Evolutionary conservation across 306 rosid genomes (phyloP).

Genomic region (Vigna trinervia): DNA sequence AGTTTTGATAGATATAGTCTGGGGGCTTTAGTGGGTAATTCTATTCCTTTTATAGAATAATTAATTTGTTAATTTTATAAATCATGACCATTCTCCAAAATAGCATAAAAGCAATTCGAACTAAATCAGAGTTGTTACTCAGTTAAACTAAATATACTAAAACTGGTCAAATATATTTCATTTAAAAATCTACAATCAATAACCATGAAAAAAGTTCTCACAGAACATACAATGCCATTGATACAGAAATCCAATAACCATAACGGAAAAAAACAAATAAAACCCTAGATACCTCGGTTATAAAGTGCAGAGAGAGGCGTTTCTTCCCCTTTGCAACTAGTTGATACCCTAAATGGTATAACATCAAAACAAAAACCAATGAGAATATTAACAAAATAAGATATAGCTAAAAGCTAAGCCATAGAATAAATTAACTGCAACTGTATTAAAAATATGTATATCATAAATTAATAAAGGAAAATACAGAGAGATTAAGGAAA

Average conservation of each 20-base stretch:
- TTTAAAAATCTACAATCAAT: neutral
- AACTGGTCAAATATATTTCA: neutral
- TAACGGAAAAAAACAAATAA: neutral
- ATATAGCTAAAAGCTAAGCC: constrained; percentile 11
- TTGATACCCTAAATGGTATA: constrained; percentile 69
- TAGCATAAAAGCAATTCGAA: neutral
- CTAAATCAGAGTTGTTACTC: neutral
- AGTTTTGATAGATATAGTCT: neutral
- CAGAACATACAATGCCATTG: neutral
- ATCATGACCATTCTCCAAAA: neutral
- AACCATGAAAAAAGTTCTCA: neutral
- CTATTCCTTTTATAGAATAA: neutral
- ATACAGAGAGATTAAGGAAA: neutral
- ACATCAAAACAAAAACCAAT: neutral
- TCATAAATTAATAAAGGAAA: neutral
- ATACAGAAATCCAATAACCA: neutral
- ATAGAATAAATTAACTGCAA: neutral
- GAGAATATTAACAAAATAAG: neutral
- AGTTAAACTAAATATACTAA: constrained; percentile 9
- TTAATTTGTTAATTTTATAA: neutral
- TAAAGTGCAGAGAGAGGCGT: constrained; percentile 54
- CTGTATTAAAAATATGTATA: neutral
- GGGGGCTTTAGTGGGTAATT: neutral
- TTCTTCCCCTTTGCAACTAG: constrained; percentile 80
- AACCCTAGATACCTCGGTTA: constrained; percentile 58